Evolutionary conservation across 2,329 filamentous ascomycete species (phyloP).

Genomic region (Talaromyces funiculosus): DNA sequence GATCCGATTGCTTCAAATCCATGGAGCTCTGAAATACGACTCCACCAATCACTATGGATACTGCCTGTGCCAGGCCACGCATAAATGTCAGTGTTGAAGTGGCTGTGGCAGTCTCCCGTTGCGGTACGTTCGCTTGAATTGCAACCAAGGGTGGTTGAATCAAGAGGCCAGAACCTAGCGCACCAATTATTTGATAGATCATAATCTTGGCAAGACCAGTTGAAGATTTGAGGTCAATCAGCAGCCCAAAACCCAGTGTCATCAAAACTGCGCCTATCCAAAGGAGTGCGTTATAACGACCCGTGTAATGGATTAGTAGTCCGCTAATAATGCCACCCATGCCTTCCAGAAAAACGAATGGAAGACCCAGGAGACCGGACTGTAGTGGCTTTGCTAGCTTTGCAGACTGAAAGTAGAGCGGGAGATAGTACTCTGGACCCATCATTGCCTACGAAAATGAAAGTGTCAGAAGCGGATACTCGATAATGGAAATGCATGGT

Average conservation of each 20-base stretch:
- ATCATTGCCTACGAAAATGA: conserved; percentile 12
- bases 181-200: conserved; percentile 27
- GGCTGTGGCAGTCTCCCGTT: conserved; percentile 45
- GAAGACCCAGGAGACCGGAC: conserved; percentile 17
- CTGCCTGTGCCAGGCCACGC: conserved; percentile 47
- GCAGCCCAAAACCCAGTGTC: conserved; percentile 36
- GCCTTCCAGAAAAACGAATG: conserved; percentile 10
- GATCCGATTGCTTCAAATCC: conserved; percentile 8
- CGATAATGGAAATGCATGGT: neutral
- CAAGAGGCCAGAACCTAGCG: conserved; percentile 42
- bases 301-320: conserved; percentile 38
- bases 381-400: conserved; percentile 15
- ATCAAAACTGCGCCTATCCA: conserved; percentile 31
- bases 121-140: conserved; percentile 42
- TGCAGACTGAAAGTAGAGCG: conserved; percentile 22
- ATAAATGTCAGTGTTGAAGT: conserved; percentile 50
- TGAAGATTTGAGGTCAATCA: conserved; percentile 26
- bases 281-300: conserved; percentile 36
- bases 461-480: conserved; percentile 1
- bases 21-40: conserved; percentile 39
- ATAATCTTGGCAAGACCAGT: conserved; percentile 25
- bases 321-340: conserved; percentile 37
- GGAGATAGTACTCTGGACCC: conserved; percentile 16
- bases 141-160: conserved; percentile 49
- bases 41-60: conserved; percentile 51